These are phyloP conservation scores for Pyricularia sp. DNA, from an alignment of 2,329 filamentous ascomycete genomes.

Conservation along the genomic window DNA sequence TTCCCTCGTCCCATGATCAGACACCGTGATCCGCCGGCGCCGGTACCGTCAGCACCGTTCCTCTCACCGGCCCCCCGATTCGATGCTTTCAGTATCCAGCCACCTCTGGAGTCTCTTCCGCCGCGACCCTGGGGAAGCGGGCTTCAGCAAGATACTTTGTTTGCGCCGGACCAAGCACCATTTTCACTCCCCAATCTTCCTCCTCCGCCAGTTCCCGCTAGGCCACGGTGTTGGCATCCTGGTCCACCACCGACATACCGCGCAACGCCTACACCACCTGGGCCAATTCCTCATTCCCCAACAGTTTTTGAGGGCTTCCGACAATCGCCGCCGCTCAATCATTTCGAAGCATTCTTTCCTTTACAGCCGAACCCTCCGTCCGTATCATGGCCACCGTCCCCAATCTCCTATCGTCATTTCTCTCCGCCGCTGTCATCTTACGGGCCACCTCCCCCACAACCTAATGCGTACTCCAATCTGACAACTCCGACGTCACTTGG, in stretches of 20 bases:
- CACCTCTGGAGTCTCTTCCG: background rate
- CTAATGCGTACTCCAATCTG: background rate
- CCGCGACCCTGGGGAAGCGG: background rate
- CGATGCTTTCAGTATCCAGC: background rate
- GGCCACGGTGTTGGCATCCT: background rate
- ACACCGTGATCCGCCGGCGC: background rate
- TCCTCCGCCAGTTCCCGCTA: background rate
- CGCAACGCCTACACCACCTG: background rate
- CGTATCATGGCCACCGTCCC: constrained; percentile 2
- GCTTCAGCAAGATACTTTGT: background rate
- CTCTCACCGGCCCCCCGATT: background rate
- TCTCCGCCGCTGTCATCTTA: background rate
- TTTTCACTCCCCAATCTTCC: background rate
- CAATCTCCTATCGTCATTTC: background rate
- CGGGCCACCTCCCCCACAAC: background rate
- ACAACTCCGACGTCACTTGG: constrained; percentile 3
- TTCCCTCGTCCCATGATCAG: background rate
- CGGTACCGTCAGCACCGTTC: background rate
- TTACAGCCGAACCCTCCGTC: background rate
- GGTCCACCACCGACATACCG: background rate
- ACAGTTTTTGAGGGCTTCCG: background rate
- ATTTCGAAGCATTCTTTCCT: background rate
- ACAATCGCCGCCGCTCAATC: background rate
- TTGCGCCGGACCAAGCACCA: background rate
- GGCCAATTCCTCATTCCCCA: background rate